Base-by-base conservation (phyloP, 2,329 filamentous ascomycete species). In the Aspergillus neoniger region DNA sequence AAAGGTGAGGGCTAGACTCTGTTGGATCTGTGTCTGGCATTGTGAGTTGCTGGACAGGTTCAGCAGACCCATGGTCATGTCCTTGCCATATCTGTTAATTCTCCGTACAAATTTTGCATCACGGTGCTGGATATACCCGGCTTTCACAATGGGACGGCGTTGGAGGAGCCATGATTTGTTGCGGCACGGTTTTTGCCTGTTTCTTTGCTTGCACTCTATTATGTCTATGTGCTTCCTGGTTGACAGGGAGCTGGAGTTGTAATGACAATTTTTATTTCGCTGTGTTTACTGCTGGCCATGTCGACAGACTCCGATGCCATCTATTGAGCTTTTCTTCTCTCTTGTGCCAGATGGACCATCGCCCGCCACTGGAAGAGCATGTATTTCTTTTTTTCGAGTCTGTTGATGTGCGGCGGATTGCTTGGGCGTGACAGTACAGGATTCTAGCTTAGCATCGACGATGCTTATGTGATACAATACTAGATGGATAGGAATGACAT, bases 51-150 rank as follows among this genome's bases (percentile, higher is more conserved):
- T 63, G 28, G 59, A 48, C 57, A 56, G 63, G 25, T 55, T n/a
- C 55, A 50, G 25, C 25, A 61, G 51, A 41, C 44, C 60, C 43
- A 14, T 57, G 53, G 47, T 65, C 61, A 57, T 52, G 57, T 64
- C 64, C 63, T 65, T 57, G 64, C 47, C 64, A 54, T 55, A 63
- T 56, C 63, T 61, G 61, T 64, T 62, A 60, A 65, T 71, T 70
- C 67, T 72, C 63, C 62, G 69, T 75, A 75, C 72, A 75, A 44
- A 76, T 74, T 77, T 79, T 68, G 77, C 77, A 79, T 79, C 70
- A 75, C 71, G 77, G 77, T 78, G 76, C 77, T 77, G 77, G 77
- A 79, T 79, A 79, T 79, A 79, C 77, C 77, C 77, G 76, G 76
- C 75, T 79, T 76, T 69, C 73, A 74, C 69, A 70, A 70, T 74